These are phyloP conservation scores for Pseudogymnoascus sp. DNA, from an alignment of 2,329 filamentous ascomycete genomes.

Conservation along the genomic window DNA sequence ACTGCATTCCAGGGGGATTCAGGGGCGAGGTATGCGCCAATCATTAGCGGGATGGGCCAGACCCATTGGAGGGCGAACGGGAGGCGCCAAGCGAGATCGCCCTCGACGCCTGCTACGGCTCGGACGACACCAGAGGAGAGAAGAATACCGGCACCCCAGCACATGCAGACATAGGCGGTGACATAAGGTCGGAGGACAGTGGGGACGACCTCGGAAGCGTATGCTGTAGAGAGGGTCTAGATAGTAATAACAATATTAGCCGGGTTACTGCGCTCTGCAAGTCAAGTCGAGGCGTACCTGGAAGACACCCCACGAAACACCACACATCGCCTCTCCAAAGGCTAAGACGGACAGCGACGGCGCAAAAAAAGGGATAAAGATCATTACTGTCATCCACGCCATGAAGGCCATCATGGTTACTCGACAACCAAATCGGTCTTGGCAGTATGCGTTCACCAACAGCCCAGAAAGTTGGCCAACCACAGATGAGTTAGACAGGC, in stretches of 20 bases:
- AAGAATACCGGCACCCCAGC: slow-evolving; percentile 23
- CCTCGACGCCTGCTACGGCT: slow-evolving; percentile 16
- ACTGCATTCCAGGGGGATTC: slow-evolving; percentile 30
- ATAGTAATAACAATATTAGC: not conserved
- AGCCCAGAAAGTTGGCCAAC: slow-evolving; percentile 25
- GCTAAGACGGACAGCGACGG: slow-evolving; percentile 10
- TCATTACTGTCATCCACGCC: slow-evolving; percentile 12
- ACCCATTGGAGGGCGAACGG: slow-evolving; percentile 19
- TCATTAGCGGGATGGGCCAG: slow-evolving; percentile 19
- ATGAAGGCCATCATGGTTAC: slow-evolving; percentile 23
- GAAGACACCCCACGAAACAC: slow-evolving; percentile 17
- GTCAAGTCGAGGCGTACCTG: slow-evolving; percentile 13
- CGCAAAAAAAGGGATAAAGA: slow-evolving; percentile 13
- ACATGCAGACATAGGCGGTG: slow-evolving; percentile 25
- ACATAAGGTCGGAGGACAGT: slow-evolving; percentile 23
- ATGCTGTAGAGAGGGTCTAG: slow-evolving; percentile 15
- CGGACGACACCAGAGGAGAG: slow-evolving; percentile 24
- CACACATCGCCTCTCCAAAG: slow-evolving; percentile 13
- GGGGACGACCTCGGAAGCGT: slow-evolving; percentile 24
- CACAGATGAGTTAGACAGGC: slow-evolving; percentile 17
- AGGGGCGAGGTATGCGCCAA: slow-evolving; percentile 26
- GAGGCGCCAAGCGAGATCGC: slow-evolving; percentile 18
- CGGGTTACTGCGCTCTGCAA: not conserved
- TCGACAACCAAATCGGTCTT: slow-evolving; percentile 27
- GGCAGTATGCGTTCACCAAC: slow-evolving; percentile 25